phyloP scores from a whole-genome alignment of 1,284 basidiomycete genomes.

The Pseudozyma sp. region DNA sequence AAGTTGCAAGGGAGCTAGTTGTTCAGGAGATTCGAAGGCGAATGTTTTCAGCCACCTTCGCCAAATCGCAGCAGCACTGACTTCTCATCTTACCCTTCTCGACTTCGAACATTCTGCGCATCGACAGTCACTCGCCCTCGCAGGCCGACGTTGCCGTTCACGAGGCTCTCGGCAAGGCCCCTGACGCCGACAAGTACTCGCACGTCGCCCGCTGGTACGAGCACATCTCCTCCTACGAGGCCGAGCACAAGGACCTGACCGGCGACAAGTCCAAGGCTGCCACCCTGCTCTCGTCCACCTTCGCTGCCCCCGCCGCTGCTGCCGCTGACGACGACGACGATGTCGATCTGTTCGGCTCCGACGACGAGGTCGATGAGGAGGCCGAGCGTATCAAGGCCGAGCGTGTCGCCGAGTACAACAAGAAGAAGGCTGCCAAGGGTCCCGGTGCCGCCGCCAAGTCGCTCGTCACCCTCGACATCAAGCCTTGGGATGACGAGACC shows the following conservation, averaged over 20 bases:
- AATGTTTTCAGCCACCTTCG: background rate
- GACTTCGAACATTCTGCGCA: background rate
- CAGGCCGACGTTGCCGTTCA: constrained; percentile 97
- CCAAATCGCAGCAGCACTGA: constrained; percentile 14
- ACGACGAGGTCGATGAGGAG: constrained; percentile 91
- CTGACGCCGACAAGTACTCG: constrained; percentile 75
- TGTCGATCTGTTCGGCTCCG: constrained; percentile 89
- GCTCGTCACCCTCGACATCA: constrained; percentile 94
- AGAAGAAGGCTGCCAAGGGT: constrained; percentile 91
- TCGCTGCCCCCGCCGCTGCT: constrained; percentile 65
- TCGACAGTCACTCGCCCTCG: constrained; percentile 85
- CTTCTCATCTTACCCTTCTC: constrained; percentile 1
- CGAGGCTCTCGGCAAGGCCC: constrained; percentile 78
- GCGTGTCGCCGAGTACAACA: constrained; percentile 92
- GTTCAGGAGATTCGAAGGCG: background rate
- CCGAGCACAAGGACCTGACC: constrained; percentile 61
- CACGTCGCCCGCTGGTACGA: constrained; percentile 91
- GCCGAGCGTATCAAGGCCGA: constrained; percentile 94
- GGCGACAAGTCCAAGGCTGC: constrained; percentile 67
- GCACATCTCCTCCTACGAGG: constrained; percentile 67
- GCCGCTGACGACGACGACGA: constrained; percentile 88
- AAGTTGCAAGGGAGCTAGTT: background rate
- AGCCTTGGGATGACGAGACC: constrained; percentile 98
- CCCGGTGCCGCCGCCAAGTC: constrained; percentile 76
- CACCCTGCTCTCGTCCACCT: constrained; percentile 47